Base-by-base conservation (phyloP, 495 filamentous ascomycete species). In the Podospora conica region DNA sequence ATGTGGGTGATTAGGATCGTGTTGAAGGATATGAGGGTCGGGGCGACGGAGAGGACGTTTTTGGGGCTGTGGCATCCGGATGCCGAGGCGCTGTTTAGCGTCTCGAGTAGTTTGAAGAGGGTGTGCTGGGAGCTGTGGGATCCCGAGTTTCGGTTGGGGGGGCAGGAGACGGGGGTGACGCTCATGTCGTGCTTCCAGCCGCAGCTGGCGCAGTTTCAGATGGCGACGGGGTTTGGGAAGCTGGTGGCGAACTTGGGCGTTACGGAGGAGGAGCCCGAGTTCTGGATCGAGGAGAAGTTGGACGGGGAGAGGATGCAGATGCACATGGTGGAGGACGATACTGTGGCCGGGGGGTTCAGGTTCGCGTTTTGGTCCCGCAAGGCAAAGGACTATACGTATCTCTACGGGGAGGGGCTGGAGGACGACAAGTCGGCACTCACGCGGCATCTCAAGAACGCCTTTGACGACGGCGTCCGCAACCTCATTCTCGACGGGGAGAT, bases 181-280 rank as follows among this genome's bases (percentile, higher is more conserved):
- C 78, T 98, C 28, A 98, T 98, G 95, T 88, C 93, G 70, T 98
- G 95, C 73, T 98, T 96, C 73, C 95, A 98, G 74, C 96, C 95
- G 54, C 95, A 97, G 78, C 83, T 98, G 61, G 96, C 95, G 5
- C 92, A 96, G 71, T 98, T 97, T 69, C 93, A 97, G 77, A 93
- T 92, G 86, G 83, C 92, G 57, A 73, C 78, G 1, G 89, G 88
- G 3, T 88, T 98, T 69, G 85, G 90, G n/a, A 89, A 88, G 65
- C 90, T 96, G 82, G 86, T 96, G 25, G 78, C 82, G 12, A 86
- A 86, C 33, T 86, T 98, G 83, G 81, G 83, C 22, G 80, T 82
- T 0, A 90, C 85, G 1, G 86, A 90, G 58, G 86, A 90, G 4
- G 87, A 93, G 55, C 79, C 84, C 9, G 83, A 86, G 24, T 98